Evolutionary conservation across 2,329 filamentous ascomycete species (phyloP).

Genomic region (Xylaria sp.): DNA sequence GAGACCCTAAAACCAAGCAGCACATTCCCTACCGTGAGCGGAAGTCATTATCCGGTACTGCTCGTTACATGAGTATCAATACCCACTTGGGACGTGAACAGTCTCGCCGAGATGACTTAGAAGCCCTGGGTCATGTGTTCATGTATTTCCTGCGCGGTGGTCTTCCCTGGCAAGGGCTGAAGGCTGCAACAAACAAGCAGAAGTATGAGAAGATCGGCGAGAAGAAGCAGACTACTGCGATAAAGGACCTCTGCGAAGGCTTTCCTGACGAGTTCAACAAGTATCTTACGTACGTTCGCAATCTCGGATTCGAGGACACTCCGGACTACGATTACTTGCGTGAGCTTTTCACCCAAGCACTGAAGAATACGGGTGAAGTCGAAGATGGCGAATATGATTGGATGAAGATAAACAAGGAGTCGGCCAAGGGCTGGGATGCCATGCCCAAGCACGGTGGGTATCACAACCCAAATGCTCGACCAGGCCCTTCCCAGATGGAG

Average conservation of each 20-base stretch:
- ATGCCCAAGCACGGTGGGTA: slow-evolving; percentile 75
- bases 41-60: slow-evolving; percentile 95
- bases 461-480: slow-evolving; percentile 81
- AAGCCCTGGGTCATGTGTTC: slow-evolving; percentile 82
- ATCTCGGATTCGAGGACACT: slow-evolving; percentile 97
- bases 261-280: slow-evolving; percentile 98
- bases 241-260: slow-evolving; percentile 96
- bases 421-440: slow-evolving; percentile 90
- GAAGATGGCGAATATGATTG: slow-evolving; percentile 99
- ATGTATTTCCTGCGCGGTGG: slow-evolving; percentile 80
- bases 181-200: slow-evolving; percentile 85
- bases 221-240: slow-evolving; percentile 98
- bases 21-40: slow-evolving; percentile 98
- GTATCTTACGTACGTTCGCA: slow-evolving; percentile 96
- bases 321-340: slow-evolving; percentile 98
- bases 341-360: slow-evolving; percentile 93
- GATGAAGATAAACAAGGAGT: slow-evolving; percentile 92
- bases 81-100: slow-evolving; percentile 97
- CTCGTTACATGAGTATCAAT: slow-evolving; percentile 99
- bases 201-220: slow-evolving; percentile 99
- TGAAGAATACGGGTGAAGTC: slow-evolving; percentile 93
- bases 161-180: slow-evolving; percentile 77
- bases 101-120: slow-evolving; percentile 93
- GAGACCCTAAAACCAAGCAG: slow-evolving; percentile 98
- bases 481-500: slow-evolving; percentile 86